Evolutionary conservation across 2,329 filamentous ascomycete genomes (phyloP).

Genomic region (Verticillium isaacii): DNA sequence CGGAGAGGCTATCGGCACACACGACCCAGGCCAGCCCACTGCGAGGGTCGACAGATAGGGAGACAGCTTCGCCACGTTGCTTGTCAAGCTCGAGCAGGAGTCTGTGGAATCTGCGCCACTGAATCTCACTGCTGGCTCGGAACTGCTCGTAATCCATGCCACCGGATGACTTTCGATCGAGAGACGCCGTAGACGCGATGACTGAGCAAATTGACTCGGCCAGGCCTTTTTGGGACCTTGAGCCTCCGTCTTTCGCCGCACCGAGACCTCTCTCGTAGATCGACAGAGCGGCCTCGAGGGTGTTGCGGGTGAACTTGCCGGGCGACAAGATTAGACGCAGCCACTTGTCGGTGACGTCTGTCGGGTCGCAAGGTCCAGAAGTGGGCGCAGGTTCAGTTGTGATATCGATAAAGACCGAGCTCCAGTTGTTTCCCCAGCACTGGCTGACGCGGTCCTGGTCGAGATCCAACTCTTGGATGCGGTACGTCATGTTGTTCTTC

Average conservation of each 20-base stretch:
- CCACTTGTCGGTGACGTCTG: constrained; percentile 80
- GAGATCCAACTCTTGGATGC: constrained; percentile 69
- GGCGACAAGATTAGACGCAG: constrained; percentile 77
- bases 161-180: constrained; percentile 57
- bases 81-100: constrained; percentile 82
- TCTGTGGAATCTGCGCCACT: constrained; percentile 89
- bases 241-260: constrained; percentile 30
- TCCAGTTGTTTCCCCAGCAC: constrained; percentile 68
- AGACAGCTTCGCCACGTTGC: constrained; percentile 75
- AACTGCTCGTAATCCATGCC: constrained; percentile 74
- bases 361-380: constrained; percentile 58
- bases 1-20: constrained; percentile 74
- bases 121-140: constrained; percentile 66
- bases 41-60: constrained; percentile 67
- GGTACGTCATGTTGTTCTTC: constrained; percentile 79
- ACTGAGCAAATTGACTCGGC: constrained; percentile 73
- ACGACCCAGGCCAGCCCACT: constrained; percentile 77
- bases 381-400: constrained; percentile 48
- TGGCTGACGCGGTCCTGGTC: constrained; percentile 57
- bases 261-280: constrained; percentile 70
- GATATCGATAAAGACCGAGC: constrained; percentile 59
- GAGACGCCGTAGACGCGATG: constrained; percentile 62
- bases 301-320: constrained; percentile 72
- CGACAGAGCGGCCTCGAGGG: constrained; percentile 75
- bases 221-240: constrained; percentile 50